Evolutionary conservation across 225 moss, liverwort and hornwort genomes (phyloP).

Genomic region (Pseudoscleropodium purum): DNA sequence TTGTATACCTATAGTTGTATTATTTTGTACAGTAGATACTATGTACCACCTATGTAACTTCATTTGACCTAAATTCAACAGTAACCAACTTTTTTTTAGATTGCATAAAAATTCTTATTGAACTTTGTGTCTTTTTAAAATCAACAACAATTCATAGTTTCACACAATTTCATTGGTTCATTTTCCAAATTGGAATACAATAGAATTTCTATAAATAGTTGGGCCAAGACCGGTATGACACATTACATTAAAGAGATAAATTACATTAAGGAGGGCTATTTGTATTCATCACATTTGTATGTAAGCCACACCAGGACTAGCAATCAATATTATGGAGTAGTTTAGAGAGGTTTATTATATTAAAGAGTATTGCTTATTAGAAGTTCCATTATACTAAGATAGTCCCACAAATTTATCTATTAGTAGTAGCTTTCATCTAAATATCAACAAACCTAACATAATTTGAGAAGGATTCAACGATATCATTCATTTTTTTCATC

Average conservation of each 20-base stretch:
- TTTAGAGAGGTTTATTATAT: too few relatives aligned
- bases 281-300: too few relatives aligned
- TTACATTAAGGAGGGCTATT: too few relatives aligned
- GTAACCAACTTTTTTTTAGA: fast-evolving
- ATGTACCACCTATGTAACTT: background rate
- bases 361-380: too few relatives aligned
- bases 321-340: too few relatives aligned
- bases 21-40: background rate
- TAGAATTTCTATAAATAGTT: too few relatives aligned
- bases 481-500: background rate
- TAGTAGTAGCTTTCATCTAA: background rate
- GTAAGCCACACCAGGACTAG: fast-evolving
- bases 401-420: fast-evolving
- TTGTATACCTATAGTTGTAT: background rate
- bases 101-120: background rate
- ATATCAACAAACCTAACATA: background rate
- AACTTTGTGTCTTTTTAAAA: background rate
- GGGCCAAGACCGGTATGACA: too few relatives aligned
- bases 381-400: too few relatives aligned
- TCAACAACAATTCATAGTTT: background rate
- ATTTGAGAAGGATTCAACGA: fast-evolving
- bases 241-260: too few relatives aligned
- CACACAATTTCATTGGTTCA: background rate
- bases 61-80: background rate
- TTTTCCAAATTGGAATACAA: background rate